Evolutionary conservation across 1,284 basidiomycete species (phyloP).

Genomic region (Ceratobasidium papillatum): DNA sequence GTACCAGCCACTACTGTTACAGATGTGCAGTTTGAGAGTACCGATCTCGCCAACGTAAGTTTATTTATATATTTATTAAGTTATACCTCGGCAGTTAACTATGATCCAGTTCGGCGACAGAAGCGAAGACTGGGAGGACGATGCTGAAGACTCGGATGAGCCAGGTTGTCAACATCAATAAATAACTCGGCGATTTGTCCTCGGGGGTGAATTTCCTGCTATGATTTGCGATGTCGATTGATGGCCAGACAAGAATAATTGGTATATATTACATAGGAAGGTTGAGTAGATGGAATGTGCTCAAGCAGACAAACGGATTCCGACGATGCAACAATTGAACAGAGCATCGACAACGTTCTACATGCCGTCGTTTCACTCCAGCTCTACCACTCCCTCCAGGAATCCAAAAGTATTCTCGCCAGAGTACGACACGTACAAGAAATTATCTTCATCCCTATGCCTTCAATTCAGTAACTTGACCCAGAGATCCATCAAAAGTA

Average conservation of each 20-base stretch:
- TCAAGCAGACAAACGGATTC: neutral
- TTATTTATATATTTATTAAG: slow-evolving; percentile 65
- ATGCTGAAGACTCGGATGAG: slow-evolving; percentile 69
- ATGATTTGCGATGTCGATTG: neutral
- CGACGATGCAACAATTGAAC: neutral
- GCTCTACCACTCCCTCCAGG: slow-evolving; percentile 19
- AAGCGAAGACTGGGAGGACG: slow-evolving; percentile 55
- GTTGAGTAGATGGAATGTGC: neutral
- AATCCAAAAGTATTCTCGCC: slow-evolving; percentile 94
- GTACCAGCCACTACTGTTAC: slow-evolving; percentile 73
- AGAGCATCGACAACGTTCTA: neutral
- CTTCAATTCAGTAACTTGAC: slow-evolving; percentile 45
- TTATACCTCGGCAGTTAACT: slow-evolving; percentile 61
- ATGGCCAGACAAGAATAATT: neutral
- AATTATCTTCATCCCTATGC: slow-evolving; percentile 91
- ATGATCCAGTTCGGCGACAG: neutral
- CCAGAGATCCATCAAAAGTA: slow-evolving; percentile 45
- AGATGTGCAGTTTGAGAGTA: slow-evolving; percentile 74
- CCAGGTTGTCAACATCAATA: slow-evolving; percentile 46
- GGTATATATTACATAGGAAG: slow-evolving; percentile 10
- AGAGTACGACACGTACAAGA: slow-evolving; percentile 95
- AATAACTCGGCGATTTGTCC: neutral
- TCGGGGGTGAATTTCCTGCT: neutral
- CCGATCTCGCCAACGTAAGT: slow-evolving; percentile 81
- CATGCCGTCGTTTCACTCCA: slow-evolving; percentile 13